Evolutionary conservation across 2,329 filamentous ascomycete genomes (phyloP).

Genomic region (Aspergillus niger): DNA sequence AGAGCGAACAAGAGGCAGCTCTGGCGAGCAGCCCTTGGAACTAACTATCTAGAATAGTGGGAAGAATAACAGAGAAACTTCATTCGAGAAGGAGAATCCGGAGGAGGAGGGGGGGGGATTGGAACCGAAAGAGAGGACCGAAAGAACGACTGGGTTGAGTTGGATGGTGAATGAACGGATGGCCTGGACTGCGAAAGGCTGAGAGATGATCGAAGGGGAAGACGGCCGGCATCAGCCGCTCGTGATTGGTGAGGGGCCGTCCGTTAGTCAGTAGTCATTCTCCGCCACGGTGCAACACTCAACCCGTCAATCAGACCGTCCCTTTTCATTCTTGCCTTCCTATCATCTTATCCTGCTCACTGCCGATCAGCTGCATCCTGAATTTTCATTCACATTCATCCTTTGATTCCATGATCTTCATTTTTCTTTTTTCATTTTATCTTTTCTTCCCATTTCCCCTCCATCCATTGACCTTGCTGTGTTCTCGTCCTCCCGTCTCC

Average conservation of each 20-base stretch:
- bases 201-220: constrained; percentile 1
- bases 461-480: not conserved
- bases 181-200: not conserved
- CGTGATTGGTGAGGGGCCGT: not conserved
- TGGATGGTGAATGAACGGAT: not conserved
- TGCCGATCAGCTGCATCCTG: too few relatives aligned
- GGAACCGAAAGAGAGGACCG: not conserved
- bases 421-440: too few relatives aligned
- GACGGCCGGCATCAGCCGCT: not conserved
- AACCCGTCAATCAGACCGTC: not conserved
- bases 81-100: not conserved
- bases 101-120: not conserved
- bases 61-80: not conserved
- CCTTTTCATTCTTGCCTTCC: not conserved
- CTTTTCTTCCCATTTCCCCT: not conserved
- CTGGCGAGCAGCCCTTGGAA: not conserved
- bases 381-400: not conserved
- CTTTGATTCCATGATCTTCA: not conserved
- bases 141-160: constrained; percentile 7
- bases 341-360: too few relatives aligned
- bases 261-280: constrained; percentile 4
- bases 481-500: not conserved
- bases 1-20: not conserved
- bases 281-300: constrained; percentile 1
- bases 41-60: constrained; percentile 2